Evolutionary conservation across 1,139 yeast species (phyloP).

Genomic region (Blastobotrys ciferrii): DNA sequence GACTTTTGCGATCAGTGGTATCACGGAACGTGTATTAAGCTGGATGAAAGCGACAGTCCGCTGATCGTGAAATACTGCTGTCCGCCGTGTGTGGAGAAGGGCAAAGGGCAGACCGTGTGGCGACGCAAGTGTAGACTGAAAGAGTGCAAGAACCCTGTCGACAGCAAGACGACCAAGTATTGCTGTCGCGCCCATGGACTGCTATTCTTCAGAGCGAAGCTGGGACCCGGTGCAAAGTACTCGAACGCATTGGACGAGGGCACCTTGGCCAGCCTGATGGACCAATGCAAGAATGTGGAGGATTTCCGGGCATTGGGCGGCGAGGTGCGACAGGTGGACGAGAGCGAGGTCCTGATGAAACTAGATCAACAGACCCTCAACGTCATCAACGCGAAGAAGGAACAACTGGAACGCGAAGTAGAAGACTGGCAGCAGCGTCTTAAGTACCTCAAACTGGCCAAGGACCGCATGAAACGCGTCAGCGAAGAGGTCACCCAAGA

Average conservation of each 20-base stretch:
- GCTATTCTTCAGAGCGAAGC: constrained; percentile 44
- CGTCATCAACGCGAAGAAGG: background rate
- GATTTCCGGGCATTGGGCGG: constrained; percentile 37
- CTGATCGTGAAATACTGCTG: constrained; percentile 70
- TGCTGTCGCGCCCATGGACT: constrained; percentile 75
- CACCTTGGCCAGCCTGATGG: constrained; percentile 38
- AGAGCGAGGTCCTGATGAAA: constrained; percentile 16
- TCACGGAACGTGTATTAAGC: constrained; percentile 74
- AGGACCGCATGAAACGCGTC: constrained; percentile 17
- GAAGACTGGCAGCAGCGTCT: constrained; percentile 19
- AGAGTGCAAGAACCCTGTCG: constrained; percentile 60
- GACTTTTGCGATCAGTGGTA: constrained; percentile 97
- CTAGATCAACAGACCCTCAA: constrained; percentile 18
- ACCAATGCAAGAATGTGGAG: constrained; percentile 38
- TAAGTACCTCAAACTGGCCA: constrained; percentile 17
- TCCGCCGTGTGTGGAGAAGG: constrained; percentile 60
- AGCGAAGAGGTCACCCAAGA: constrained; percentile 17
- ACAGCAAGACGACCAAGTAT: constrained; percentile 53
- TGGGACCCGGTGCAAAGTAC: background rate
- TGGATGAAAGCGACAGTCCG: constrained; percentile 52
- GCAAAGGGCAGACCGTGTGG: constrained; percentile 50
- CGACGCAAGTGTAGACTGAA: constrained; percentile 69
- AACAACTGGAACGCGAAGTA: constrained; percentile 20
- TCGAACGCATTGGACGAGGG: constrained; percentile 1
- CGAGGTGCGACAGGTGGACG: constrained; percentile 21